A percentile compares a stretch with the other conserved stretches of the same genome.
Evolutionary conservation across 306 rosid genomes (phyloP).

Genomic region (Prunus salicina): DNA sequence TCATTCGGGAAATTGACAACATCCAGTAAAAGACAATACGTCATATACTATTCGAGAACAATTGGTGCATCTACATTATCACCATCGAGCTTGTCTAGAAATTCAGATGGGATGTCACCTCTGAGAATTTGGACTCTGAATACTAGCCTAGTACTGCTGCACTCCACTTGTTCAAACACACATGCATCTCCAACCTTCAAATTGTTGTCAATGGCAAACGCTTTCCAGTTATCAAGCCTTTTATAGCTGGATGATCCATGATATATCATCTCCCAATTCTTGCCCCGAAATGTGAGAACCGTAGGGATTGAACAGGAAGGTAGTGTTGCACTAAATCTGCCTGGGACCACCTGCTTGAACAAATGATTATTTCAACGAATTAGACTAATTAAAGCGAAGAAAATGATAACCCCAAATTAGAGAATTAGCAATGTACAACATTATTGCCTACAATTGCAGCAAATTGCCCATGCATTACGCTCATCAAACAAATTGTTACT

Average conservation of each 20-base stretch:
- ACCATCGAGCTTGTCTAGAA: conserved; percentile 26
- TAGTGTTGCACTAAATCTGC: conserved; percentile 9
- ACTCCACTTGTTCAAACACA: conserved; percentile 50
- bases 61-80: conserved; percentile 26
- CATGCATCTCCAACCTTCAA: conserved; percentile 61
- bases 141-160: conserved; percentile 19
- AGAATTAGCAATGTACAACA: background rate
- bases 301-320: conserved; percentile 33
- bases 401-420: background rate
- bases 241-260: conserved; percentile 8
- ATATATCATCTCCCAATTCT: conserved; percentile 44
- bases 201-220: conserved; percentile 40
- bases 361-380: conserved; percentile 13
- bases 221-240: conserved; percentile 39
- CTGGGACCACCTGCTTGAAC: conserved; percentile 28
- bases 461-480: too few species aligned
- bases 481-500: too few species aligned
- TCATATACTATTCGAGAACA: conserved; percentile 26
- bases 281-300: conserved; percentile 30
- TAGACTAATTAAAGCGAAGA: background rate
- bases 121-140: conserved; percentile 62
- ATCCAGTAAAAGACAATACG: background rate
- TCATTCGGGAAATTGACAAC: background rate
- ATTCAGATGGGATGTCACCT: conserved; percentile 53
- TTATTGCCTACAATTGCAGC: background rate